phyloP scores from a whole-genome alignment of 352 stramenopile species.

The Globisporangium emineosum region DNA sequence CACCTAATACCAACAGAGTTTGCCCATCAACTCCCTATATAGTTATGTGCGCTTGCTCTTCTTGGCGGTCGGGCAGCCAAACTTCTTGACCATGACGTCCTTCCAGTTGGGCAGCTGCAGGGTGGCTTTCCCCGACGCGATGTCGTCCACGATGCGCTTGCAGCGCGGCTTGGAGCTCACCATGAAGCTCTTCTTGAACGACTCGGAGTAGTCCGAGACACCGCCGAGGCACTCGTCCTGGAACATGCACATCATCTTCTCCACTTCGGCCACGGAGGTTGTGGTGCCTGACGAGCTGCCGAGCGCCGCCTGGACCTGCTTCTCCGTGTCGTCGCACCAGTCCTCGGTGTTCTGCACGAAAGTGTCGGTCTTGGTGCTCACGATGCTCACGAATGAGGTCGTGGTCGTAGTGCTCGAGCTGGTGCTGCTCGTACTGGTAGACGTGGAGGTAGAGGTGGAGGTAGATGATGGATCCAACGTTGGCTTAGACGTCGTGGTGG shows the following conservation, averaged over 20 bases:
- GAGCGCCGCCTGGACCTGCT: background rate
- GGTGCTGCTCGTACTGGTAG: background rate
- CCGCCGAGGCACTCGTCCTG: slow-evolving; percentile 50
- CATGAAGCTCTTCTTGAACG: slow-evolving; percentile 45
- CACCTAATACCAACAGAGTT: background rate
- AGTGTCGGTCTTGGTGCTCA: slow-evolving; percentile 1
- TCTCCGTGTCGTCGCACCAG: slow-evolving; percentile 12
- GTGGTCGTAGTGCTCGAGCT: background rate
- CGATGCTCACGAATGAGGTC: slow-evolving; percentile 6
- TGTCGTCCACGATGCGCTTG: slow-evolving; percentile 45
- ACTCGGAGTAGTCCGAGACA: slow-evolving; percentile 32
- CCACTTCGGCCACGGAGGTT: slow-evolving; percentile 30
- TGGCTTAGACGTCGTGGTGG: slow-evolving; percentile 1
- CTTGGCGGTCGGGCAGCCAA: slow-evolving; percentile 36
- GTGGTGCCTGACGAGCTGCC: background rate
- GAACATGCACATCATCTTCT: slow-evolving; percentile 51
- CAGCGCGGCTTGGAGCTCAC: slow-evolving; percentile 33
- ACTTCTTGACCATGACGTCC: slow-evolving; percentile 32
- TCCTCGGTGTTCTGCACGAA: slow-evolving; percentile 11
- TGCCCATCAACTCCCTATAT: background rate
- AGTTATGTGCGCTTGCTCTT: slow-evolving; percentile 1
- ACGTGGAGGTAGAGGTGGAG: slow-evolving; percentile 7
- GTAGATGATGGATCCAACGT: background rate
- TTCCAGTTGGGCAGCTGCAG: slow-evolving; percentile 31
- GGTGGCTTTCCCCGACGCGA: slow-evolving; percentile 28